Percentiles rank a stretch among this genome's conserved stretches.
Evolutionary conservation across 176 grass and related monocot species (phyloP).

Genomic region (Aegilops tauschii): DNA sequence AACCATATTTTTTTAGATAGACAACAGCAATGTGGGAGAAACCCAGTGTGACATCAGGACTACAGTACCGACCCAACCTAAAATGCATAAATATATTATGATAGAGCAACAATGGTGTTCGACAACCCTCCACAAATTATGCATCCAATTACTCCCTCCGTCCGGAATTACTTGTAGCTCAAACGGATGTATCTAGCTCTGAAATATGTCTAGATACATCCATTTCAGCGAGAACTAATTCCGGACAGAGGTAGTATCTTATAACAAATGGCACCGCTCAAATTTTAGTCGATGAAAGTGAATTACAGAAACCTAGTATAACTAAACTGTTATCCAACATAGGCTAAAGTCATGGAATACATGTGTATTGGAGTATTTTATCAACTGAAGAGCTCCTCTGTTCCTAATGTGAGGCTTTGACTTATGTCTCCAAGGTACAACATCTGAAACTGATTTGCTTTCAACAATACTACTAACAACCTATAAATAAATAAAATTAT

Average conservation of each 20-base stretch:
- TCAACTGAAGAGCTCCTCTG: not conserved
- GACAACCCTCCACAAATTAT: conserved; percentile 8
- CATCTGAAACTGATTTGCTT: not conserved
- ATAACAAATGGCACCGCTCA: not conserved
- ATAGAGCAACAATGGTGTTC: not conserved
- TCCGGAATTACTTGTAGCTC: no score
- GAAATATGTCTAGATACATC: no score
- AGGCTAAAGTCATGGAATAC: not conserved
- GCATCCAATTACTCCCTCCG: not conserved
- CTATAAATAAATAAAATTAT: not conserved
- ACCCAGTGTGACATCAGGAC: not conserved
- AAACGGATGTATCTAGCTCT: no score
- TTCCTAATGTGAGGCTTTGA: not conserved
- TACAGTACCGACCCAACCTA: not conserved
- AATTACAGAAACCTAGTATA: not conserved
- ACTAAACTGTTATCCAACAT: not conserved
- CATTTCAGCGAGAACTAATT: no score
- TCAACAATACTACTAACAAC: not conserved
- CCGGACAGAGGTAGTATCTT: no score
- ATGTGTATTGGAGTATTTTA: not conserved
- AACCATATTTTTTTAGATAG: conserved; percentile 11
- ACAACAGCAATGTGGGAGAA: not conserved
- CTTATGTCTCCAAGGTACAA: not conserved
- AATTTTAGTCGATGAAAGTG: not conserved
- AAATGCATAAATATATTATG: not conserved